Conservation (phyloP, 1,284 basidiomycete genomes). For the Leccinum subspadiceum region DNA sequence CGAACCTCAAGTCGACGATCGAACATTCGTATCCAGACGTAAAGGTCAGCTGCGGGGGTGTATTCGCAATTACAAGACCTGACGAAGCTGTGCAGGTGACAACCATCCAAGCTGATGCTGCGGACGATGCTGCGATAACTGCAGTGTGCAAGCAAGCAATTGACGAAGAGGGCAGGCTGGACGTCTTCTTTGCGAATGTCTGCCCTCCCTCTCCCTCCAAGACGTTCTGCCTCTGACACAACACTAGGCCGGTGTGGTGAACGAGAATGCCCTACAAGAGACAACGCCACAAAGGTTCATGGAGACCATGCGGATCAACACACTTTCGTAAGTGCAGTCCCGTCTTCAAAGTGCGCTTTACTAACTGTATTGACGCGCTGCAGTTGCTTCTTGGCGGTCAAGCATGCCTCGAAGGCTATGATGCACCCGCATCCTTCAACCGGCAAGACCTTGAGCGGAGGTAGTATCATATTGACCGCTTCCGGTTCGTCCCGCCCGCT, state of each 20-base stretch:
- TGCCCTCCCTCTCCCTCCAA: constrained; percentile 21
- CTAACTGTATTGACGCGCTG: constrained; percentile 6
- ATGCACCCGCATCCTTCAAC: constrained; percentile 53
- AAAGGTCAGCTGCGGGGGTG: constrained; percentile 48
- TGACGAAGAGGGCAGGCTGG: constrained; percentile 79
- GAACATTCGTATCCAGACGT: constrained; percentile 65
- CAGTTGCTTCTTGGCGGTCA: constrained; percentile 89
- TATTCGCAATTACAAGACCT: constrained; percentile 6
- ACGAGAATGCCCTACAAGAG: constrained; percentile 47
- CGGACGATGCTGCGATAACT: constrained; percentile 73
- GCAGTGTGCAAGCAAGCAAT: constrained; percentile 71
- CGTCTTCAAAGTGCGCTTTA: not conserved
- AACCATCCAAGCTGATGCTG: constrained; percentile 75
- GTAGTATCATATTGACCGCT: constrained; percentile 89
- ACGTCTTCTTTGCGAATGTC: constrained; percentile 95
- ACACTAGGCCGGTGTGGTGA: constrained; percentile 62
- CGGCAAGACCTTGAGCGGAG: constrained; percentile 68
- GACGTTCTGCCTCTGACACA: constrained; percentile 9
- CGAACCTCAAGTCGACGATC: constrained; percentile 69
- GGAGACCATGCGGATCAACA: constrained; percentile 78
- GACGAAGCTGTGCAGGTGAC: constrained; percentile 54
- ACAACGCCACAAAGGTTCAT: constrained; percentile 68
- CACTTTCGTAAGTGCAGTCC: constrained; percentile 64
- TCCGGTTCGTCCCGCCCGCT: constrained; percentile 52
- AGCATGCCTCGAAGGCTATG: constrained; percentile 67